Conservation (phyloP, 345 rosid genomes). For the Eucalyptus microcorys region DNA sequence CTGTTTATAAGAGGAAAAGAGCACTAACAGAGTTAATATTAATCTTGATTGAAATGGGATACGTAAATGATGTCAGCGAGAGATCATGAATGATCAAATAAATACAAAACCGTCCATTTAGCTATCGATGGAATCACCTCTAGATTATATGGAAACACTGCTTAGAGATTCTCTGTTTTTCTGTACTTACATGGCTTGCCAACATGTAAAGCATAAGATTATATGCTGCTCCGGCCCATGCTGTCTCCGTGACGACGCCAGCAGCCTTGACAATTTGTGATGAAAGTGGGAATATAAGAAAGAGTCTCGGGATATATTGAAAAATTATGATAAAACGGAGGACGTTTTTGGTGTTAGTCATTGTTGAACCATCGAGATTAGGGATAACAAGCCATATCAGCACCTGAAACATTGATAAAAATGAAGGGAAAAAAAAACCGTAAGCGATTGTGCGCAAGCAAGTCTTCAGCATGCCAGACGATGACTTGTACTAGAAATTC, state of each 20-base stretch:
- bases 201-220: slow-evolving; percentile 87
- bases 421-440: neutral
- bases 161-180: neutral
- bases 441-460: neutral
- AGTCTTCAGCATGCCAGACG: neutral
- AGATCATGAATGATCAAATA: neutral
- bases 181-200: slow-evolving; percentile 85
- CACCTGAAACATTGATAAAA: slow-evolving; percentile 27
- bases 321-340: slow-evolving; percentile 77
- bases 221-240: slow-evolving; percentile 96
- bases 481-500: neutral
- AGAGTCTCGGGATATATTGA: slow-evolving; percentile 71
- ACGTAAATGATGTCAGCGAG: neutral
- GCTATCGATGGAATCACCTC: neutral
- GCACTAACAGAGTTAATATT: neutral
- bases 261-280: slow-evolving; percentile 73
- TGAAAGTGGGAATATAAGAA: slow-evolving; percentile 67
- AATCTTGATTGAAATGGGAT: neutral
- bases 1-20: slow-evolving; percentile 6
- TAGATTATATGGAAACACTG: neutral
- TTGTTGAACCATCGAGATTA: slow-evolving; percentile 54
- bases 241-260: slow-evolving; percentile 83
- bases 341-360: slow-evolving; percentile 72
- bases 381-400: slow-evolving; percentile 80
- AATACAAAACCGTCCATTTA: neutral